These are phyloP conservation scores for Fraxinus floribunda DNA, from an alignment of 305 asterid genomes.

Conservation along the genomic window DNA sequence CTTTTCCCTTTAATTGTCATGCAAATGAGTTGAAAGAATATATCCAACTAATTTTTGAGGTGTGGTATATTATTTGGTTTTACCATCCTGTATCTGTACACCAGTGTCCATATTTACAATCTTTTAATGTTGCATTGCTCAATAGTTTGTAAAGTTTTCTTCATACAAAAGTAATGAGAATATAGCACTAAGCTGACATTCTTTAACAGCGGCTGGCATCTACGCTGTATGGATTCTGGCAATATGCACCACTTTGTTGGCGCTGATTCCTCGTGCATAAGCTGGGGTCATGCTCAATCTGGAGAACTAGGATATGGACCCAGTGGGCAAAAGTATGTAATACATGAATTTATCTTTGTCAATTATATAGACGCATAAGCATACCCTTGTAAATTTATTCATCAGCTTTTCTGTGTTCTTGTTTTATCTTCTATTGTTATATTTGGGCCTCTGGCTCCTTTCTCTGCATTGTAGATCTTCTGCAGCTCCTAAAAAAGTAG, in stretches of 20 bases:
- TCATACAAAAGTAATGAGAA: neutral
- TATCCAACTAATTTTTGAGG: neutral
- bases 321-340: slow-evolving; percentile 69
- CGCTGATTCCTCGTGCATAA: slow-evolving; percentile 97
- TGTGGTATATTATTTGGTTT: neutral
- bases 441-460: neutral
- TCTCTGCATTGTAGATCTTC: slow-evolving; percentile 63
- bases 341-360: slow-evolving; percentile 4
- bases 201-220: slow-evolving; percentile 83
- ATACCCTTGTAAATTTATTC: neutral
- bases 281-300: slow-evolving; percentile 97
- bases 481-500: slow-evolving; percentile 88
- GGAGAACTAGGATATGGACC: slow-evolving; percentile 99
- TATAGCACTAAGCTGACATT: neutral
- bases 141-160: neutral
- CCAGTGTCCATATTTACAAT: neutral
- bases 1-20: neutral
- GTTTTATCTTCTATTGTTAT: slow-evolving; percentile 10
- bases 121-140: slow-evolving; percentile 8
- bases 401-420: neutral
- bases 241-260: slow-evolving; percentile 87
- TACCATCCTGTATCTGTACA: neutral
- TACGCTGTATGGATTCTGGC: slow-evolving; percentile 98
- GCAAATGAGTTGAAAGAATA: neutral
- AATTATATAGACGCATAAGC: neutral